phyloP scores from a whole-genome alignment of 2,329 filamentous ascomycete species.

The Fusarium sp. region DNA sequence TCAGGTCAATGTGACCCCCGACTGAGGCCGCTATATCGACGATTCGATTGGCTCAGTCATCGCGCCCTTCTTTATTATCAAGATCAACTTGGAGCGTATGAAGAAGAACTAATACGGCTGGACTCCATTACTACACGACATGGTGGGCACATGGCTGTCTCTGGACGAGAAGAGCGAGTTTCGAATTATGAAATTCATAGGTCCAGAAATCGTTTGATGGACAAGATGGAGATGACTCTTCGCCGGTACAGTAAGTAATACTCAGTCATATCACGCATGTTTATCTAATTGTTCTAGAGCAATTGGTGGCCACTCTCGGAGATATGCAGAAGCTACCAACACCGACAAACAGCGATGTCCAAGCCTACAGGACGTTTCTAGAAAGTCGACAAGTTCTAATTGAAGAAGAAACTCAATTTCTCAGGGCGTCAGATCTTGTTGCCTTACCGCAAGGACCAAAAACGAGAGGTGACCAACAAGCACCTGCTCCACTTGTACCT shows the following conservation, averaged over 20 bases:
- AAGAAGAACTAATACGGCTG: slow-evolving; percentile 78
- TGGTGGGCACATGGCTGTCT: slow-evolving; percentile 39
- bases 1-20: slow-evolving; percentile 45
- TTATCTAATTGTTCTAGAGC: slow-evolving; percentile 56
- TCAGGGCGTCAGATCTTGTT: slow-evolving; percentile 55
- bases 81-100: slow-evolving; percentile 84
- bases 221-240: slow-evolving; percentile 10
- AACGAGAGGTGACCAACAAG: slow-evolving; percentile 14
- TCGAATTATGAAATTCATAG: background rate
- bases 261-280: too few species aligned
- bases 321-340: slow-evolving; percentile 61
- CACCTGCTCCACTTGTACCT: slow-evolving; percentile 13
- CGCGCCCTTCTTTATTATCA: slow-evolving; percentile 85
- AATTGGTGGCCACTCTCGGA: slow-evolving; percentile 70
- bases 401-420: slow-evolving; percentile 70
- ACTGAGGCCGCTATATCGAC: slow-evolving; percentile 78
- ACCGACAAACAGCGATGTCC: slow-evolving; percentile 63
- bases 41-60: slow-evolving; percentile 85
- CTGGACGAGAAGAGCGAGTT: slow-evolving; percentile 26
- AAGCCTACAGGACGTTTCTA: slow-evolving; percentile 66
- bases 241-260: slow-evolving; percentile 27
- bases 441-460: slow-evolving; percentile 8
- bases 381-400: slow-evolving; percentile 63
- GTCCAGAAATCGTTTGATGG: slow-evolving; percentile 9
- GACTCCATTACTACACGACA: slow-evolving; percentile 69